phyloP scores from a whole-genome alignment of 768 basidiomycete genomes.

The Trametes cinnabarina region DNA sequence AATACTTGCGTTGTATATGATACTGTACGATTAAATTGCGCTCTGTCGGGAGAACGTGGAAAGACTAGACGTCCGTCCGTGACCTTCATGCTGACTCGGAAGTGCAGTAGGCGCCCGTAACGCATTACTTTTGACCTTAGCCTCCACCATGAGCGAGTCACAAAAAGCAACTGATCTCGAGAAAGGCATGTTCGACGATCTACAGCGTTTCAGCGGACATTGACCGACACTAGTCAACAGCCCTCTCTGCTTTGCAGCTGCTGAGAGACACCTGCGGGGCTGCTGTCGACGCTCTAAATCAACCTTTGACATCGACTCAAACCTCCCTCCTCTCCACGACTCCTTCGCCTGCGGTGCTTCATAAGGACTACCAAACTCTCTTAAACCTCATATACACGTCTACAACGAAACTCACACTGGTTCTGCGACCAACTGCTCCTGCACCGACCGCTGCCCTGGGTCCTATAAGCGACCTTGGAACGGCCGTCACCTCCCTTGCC shows the following conservation, averaged over 20 bases:
- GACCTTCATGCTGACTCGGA: too few relatives aligned
- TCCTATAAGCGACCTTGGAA: slow-evolving; percentile 24
- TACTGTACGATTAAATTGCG: not conserved
- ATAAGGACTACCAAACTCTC: slow-evolving; percentile 28
- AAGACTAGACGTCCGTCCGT: too few relatives aligned
- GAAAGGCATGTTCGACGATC: slow-evolving; percentile 15
- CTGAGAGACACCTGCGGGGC: slow-evolving; percentile 23
- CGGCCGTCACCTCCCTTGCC: slow-evolving; percentile 25
- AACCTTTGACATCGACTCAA: slow-evolving; percentile 6
- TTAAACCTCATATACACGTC: slow-evolving; percentile 29
- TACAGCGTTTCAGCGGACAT: not conserved
- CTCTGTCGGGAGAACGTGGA: too few relatives aligned
- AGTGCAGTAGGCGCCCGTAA: not conserved
- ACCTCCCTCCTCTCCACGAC: slow-evolving; percentile 1
- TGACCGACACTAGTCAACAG: slow-evolving; percentile 19
- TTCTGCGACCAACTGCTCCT: slow-evolving; percentile 26
- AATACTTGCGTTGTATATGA: not conserved
- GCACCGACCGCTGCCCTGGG: slow-evolving; percentile 24
- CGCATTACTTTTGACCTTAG: not conserved
- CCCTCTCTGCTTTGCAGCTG: slow-evolving; percentile 14
- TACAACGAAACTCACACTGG: slow-evolving; percentile 28
- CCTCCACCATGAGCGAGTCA: slow-evolving; percentile 11
- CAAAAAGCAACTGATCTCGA: not conserved
- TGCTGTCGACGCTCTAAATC: slow-evolving; percentile 18
- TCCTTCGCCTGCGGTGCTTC: slow-evolving; percentile 19